Base-by-base conservation (phyloP, 208 protist genomes). In the Phytomonas sp. region DNA sequence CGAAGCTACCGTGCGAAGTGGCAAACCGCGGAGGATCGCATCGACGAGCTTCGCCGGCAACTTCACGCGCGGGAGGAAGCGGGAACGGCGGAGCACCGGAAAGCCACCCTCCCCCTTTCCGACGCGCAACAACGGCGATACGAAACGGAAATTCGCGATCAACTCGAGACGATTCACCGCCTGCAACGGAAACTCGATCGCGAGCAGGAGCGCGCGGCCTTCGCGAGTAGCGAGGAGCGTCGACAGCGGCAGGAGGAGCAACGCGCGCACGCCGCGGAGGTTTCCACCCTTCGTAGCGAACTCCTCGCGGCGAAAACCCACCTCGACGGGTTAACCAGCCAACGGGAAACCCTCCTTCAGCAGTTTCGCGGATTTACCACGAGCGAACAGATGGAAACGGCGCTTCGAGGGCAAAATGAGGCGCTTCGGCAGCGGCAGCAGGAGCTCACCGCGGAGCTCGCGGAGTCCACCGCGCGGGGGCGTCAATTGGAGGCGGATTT, bases 151-250 rank as follows among this genome's bases (percentile, higher is more conserved):
- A 56, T 90, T 26, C 72, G 74, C 13, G 60, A 71, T 62, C 81
- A 85, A 43, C 36, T 66, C 9, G 84, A 81, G 23, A 80, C 87
- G 68, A 60, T 83, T 6, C 66, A 80, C 34, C 88, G 83, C 3
- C 75, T 93, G 46, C 84, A 86, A 64, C 78, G 83, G 15, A 79
- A 77, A 13, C 65, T 91, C 15, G 79, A 91, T n/a, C 71, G 80
- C 17, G 79, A 84, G 53, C 71, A 83, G 46, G 82, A 92, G 59
- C 69, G 78, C 34, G 76, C 74, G 7, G 37, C 75, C 60, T 82
- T 83, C 40, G 75, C 70, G 28, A 79, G 75, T 20, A 79, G 85
- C 20, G 76, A 83, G 65, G 73, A 79, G 28, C 78, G 81, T 5
- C 78, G 85, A 60, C 78, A 83, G 73, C 83, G 75, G 15, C 73